Base-by-base conservation (phyloP, 2,329 filamentous ascomycete genomes). In the Beauveria australis region DNA sequence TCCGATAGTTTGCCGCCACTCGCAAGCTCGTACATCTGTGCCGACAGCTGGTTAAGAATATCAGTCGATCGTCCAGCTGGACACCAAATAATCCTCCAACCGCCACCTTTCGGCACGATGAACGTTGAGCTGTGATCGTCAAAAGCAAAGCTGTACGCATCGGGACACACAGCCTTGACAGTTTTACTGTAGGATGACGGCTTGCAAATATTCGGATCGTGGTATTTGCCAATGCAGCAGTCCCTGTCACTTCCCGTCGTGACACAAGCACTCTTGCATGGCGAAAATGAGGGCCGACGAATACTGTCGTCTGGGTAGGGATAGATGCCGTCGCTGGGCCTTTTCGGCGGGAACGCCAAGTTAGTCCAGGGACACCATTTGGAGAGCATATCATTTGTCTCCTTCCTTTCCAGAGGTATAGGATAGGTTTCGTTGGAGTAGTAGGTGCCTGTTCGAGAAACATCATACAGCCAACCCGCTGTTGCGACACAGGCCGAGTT, bases 361-460 rank as follows among this genome's bases (percentile, higher is more conserved):
- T 91, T 78, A 64, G 89, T 83, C 87, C 89, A 92, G 0, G 90
- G 91, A 73, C 91, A 95, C 91, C 90, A 95, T 59, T 78, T 75
- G 26, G 79, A 76, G 18, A 91, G 78, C 61, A 81, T 76, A 14
- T 76, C 70, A 63, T 84, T 80, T 48, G 83, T 84, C 63, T 85
- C 78, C 7, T 75, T 72, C 19, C 77, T 70, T 65, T 92, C 88
- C 66, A 88, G 86, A 0, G 88, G 87, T 41, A 91, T 79, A 0
- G 87, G 87, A 66, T 81, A 89, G 1, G 83, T 80, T 41, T 76
- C 74, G 70, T 89, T 91, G 47, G 85, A 85, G 69, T 87, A 82
- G 62, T 84, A 78, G 1, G 76, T 75, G 56, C 84, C 82, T 18
- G 79, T 82, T 49, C 74, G 74, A 66, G 83, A 81, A 46, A 68